These are phyloP conservation scores for Cryptomeria japonica DNA, from an alignment of 75 land plant genomes.

Conservation along the genomic window DNA sequence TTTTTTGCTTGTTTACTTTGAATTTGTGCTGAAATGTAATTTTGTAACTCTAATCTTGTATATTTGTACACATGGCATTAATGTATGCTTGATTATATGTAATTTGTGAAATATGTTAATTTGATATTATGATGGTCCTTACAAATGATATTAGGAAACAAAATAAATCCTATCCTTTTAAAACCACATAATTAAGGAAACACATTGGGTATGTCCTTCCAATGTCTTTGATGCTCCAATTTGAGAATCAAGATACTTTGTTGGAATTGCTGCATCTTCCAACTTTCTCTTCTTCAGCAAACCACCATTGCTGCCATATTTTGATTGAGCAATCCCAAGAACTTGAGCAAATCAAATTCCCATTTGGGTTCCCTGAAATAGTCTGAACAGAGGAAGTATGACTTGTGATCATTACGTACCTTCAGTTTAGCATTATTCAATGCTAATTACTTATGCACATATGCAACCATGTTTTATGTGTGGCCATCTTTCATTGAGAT, in stretches of 20 bases:
- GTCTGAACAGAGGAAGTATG: slow-evolving; percentile 76
- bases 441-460: no score
- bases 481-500: no score
- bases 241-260: background rate
- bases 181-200: slow-evolving; percentile 72
- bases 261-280: slow-evolving; percentile 9
- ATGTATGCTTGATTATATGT: no score
- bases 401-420: no score
- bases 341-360: slow-evolving; percentile 80
- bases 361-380: slow-evolving; percentile 53
- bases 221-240: slow-evolving; percentile 55
- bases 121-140: no score
- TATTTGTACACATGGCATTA: no score
- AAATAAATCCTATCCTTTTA: slow-evolving; percentile 57
- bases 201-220: slow-evolving; percentile 79
- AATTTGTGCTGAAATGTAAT: no score
- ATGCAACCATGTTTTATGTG: no score
- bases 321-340: slow-evolving; percentile 88
- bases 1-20: no score
- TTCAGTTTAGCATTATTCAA: no score
- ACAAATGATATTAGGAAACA: slow-evolving; percentile 62
- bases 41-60: no score
- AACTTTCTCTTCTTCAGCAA: slow-evolving; percentile 62
- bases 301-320: slow-evolving; percentile 61
- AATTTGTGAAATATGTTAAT: no score